A percentile compares a stretch with the other conserved stretches of the same genome.
These are phyloP conservation scores for Tylopilus vinaceipallidus DNA, from an alignment of 768 basidiomycete genomes.

Conservation along the genomic window DNA sequence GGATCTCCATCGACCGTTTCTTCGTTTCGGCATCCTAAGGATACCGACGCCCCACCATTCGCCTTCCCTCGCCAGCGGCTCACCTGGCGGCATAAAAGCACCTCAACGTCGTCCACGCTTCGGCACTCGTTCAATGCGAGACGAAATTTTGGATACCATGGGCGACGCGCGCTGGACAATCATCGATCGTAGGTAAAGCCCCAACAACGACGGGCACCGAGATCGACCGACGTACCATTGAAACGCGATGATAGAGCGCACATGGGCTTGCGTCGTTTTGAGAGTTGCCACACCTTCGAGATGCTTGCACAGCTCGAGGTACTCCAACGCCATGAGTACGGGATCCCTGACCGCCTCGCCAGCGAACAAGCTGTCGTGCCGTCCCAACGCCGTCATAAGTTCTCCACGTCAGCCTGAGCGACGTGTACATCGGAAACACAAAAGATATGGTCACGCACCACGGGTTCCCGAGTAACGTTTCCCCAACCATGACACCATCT, in stretches of 20 bases:
- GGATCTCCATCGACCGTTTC: conserved; percentile 1
- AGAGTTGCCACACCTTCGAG: conserved; percentile 51
- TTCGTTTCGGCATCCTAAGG: conserved; percentile 1
- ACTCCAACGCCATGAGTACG: conserved; percentile 64
- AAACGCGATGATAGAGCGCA: conserved; percentile 65
- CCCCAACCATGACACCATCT: conserved; percentile 80
- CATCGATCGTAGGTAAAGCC: too few relatives aligned
- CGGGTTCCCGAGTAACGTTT: conserved; percentile 72
- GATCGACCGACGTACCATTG: conserved; percentile 53
- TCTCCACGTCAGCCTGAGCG: neutral
- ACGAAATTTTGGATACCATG: conserved; percentile 60
- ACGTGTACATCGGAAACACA: neutral
- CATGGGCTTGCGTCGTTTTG: conserved; percentile 55
- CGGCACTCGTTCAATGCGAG: conserved; percentile 40
- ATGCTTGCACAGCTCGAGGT: conserved; percentile 56
- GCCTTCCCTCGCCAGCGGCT: conserved; percentile 50
- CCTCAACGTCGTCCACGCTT: conserved; percentile 46
- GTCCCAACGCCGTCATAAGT: neutral
- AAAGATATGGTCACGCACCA: conserved; percentile 56
- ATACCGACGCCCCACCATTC: neutral
- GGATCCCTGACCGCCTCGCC: conserved; percentile 54
- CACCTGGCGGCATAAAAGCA: conserved; percentile 42
- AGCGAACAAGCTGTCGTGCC: conserved; percentile 51
- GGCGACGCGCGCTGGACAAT: conserved; percentile 41
- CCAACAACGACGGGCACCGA: too few relatives aligned